Percentiles rank a stretch among this genome's conserved stretches.
Evolutionary conservation across 345 rosid genomes (phyloP).

Genomic region (Nephelium lappaceum): DNA sequence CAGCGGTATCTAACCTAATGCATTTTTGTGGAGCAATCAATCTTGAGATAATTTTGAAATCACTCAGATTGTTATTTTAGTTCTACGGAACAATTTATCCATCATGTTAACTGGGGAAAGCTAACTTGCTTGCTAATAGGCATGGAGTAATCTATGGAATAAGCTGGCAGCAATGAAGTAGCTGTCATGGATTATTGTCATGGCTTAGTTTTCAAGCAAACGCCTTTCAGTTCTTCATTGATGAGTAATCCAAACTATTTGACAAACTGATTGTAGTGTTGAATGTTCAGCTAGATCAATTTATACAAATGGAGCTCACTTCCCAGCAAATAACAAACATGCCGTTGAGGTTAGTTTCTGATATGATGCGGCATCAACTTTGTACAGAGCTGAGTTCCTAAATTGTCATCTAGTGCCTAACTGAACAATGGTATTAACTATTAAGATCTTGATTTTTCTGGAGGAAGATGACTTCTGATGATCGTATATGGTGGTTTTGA

Average conservation of each 20-base stretch:
- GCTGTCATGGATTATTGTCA: constrained; percentile 11
- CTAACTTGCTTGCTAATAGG: constrained; percentile 23
- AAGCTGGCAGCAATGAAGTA: constrained; percentile 23
- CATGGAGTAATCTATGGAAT: constrained; percentile 14
- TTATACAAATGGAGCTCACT: constrained; percentile 13
- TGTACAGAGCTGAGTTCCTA: constrained; percentile 32
- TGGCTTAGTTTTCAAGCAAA: constrained; percentile 15
- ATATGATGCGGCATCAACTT: constrained; percentile 21
- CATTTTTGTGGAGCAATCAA: constrained; percentile 10
- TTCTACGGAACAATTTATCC: constrained; percentile 21
- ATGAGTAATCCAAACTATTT: constrained; percentile 14
- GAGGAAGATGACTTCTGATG: constrained; percentile 16
- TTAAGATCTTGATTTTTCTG: constrained; percentile 2
- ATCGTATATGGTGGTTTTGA: constrained; percentile 18
- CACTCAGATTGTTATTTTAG: constrained; percentile 21
- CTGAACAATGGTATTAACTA: constrained; percentile 12
- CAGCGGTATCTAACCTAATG: constrained; percentile 28
- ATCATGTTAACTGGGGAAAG: constrained; percentile 27
- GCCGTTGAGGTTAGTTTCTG: constrained; percentile 12
- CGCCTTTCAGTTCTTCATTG: constrained; percentile 8
- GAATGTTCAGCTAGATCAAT: constrained; percentile 16
- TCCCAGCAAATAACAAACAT: constrained; percentile 24
- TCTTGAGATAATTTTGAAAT: constrained; percentile 18
- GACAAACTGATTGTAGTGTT: constrained; percentile 16
- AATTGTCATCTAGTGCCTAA: constrained; percentile 25